These are phyloP conservation scores for Phytophthora colocasiae DNA, from an alignment of 352 stramenopile genomes.

Conservation along the genomic window DNA sequence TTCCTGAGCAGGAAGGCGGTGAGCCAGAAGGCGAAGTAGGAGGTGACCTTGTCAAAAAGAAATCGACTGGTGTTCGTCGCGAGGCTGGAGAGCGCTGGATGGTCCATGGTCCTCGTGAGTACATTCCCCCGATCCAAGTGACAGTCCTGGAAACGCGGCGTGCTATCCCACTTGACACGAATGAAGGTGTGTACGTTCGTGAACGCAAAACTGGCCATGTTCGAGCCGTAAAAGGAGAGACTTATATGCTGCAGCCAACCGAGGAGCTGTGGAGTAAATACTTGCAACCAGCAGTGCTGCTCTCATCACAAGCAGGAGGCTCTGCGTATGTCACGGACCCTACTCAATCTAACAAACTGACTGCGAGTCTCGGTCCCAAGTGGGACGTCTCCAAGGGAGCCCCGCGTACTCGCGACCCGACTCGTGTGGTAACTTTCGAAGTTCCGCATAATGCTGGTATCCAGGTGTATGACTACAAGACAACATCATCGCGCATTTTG, in stretches of 20 bases:
- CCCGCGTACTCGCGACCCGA: conserved; percentile 54
- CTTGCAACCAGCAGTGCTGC: conserved; percentile 63
- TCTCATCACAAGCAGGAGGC: conserved; percentile 58
- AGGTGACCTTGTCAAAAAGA: conserved; percentile 15
- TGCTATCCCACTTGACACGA: conserved; percentile 78
- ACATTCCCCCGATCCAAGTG: conserved; percentile 83
- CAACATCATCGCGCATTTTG: conserved; percentile 79
- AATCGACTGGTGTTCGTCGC: conserved; percentile 39
- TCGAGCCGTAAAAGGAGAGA: conserved; percentile 74
- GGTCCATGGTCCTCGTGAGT: conserved; percentile 80
- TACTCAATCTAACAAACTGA: conserved; percentile 32
- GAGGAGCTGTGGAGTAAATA: conserved; percentile 82
- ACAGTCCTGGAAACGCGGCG: conserved; percentile 78
- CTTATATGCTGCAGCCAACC: conserved; percentile 85
- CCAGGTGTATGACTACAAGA: conserved; percentile 89
- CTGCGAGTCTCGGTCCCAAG: conserved; percentile 29
- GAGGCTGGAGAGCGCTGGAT: conserved; percentile 83
- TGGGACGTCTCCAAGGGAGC: conserved; percentile 13
- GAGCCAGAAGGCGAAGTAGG: conserved; percentile 31
- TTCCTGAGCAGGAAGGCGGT: conserved; percentile 24
- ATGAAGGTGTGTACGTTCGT: conserved; percentile 85
- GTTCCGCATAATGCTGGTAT: conserved; percentile 85
- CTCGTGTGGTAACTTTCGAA: conserved; percentile 79
- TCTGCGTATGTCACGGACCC: conserved; percentile 72
- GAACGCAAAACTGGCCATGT: conserved; percentile 82